Evolutionary conservation across 2,329 filamentous ascomycete species (phyloP).

Genomic region (Dothistroma pini): DNA sequence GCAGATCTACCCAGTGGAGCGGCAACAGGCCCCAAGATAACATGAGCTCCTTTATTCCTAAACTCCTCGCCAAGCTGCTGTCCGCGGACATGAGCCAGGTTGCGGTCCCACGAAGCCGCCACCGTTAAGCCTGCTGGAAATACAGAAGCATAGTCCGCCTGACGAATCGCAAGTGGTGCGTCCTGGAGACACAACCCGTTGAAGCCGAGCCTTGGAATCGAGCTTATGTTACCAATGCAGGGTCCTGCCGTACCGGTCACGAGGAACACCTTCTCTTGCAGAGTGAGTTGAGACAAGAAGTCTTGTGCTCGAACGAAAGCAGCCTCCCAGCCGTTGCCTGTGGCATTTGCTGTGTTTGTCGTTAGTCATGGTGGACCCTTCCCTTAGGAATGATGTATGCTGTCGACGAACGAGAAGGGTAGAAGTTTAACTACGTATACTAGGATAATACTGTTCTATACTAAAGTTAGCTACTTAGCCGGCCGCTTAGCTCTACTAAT

Average conservation of each 20-base stretch:
- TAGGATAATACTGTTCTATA: no score
- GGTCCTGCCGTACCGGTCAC: slow-evolving; percentile 31
- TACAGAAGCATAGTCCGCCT: slow-evolving; percentile 76
- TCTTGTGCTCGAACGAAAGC: slow-evolving; percentile 31
- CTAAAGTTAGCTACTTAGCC: no score
- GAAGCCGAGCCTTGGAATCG: slow-evolving; percentile 58
- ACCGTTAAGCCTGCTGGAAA: slow-evolving; percentile 87
- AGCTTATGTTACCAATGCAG: slow-evolving; percentile 42
- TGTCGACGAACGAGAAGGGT: slow-evolving; percentile 10
- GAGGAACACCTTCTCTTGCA: slow-evolving; percentile 34
- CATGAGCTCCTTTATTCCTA: slow-evolving; percentile 66
- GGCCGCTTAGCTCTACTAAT: no score
- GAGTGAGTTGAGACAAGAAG: slow-evolving; percentile 35
- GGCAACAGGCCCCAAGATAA: slow-evolving; percentile 76
- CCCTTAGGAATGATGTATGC: background rate
- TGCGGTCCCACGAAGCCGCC: slow-evolving; percentile 82
- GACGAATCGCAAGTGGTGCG: slow-evolving; percentile 76
- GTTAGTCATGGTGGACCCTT: slow-evolving; percentile 2
- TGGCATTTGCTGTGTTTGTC: slow-evolving; percentile 21
- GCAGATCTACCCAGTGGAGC: slow-evolving; percentile 80
- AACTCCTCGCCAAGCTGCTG: slow-evolving; percentile 71
- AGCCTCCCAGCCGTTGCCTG: slow-evolving; percentile 31
- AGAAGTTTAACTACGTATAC: no score
- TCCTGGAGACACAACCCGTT: slow-evolving; percentile 80
- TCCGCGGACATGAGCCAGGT: slow-evolving; percentile 76